These are phyloP conservation scores for Mycotypha africana DNA, from an alignment of 371 early-diverging fungal genomes.

Conservation along the genomic window DNA sequence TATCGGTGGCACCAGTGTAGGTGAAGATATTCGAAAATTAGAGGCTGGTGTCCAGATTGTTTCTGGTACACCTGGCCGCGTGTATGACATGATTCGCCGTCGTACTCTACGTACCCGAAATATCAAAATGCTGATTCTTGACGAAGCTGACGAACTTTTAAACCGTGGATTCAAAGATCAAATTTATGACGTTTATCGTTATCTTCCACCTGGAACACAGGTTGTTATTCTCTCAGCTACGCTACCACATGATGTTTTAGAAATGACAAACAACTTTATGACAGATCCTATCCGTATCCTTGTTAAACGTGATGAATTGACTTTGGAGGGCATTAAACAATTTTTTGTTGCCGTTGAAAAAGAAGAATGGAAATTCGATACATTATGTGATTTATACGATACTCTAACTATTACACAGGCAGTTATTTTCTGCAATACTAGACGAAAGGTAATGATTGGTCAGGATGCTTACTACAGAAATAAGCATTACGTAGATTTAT, in stretches of 20 bases:
- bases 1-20: constrained; percentile 94
- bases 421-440: constrained; percentile 99
- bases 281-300: constrained; percentile 96
- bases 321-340: constrained; percentile 99
- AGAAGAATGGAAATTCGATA: constrained; percentile 96
- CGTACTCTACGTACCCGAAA: constrained; percentile 79
- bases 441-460: constrained; percentile 92
- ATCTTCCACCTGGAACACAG: constrained; percentile 91
- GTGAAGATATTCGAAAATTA: constrained; percentile 89
- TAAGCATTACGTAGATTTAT: too few relatives aligned
- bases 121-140: constrained; percentile 97
- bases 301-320: constrained; percentile 99
- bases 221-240: constrained; percentile 99
- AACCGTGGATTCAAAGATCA: constrained; percentile 98
- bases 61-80: constrained; percentile 99
- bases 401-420: constrained; percentile 97
- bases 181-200: constrained; percentile 96
- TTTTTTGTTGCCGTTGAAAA: constrained; percentile 97
- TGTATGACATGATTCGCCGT: constrained; percentile 97
- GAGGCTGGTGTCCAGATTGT: constrained; percentile 92
- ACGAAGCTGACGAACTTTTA: constrained; percentile 99
- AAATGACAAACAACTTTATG: constrained; percentile 97
- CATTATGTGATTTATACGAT: constrained; percentile 95
- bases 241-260: constrained; percentile 95
- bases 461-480: too few relatives aligned